These are phyloP conservation scores for Rubia occidens DNA, from an alignment of 305 asterid species.

Conservation along the genomic window DNA sequence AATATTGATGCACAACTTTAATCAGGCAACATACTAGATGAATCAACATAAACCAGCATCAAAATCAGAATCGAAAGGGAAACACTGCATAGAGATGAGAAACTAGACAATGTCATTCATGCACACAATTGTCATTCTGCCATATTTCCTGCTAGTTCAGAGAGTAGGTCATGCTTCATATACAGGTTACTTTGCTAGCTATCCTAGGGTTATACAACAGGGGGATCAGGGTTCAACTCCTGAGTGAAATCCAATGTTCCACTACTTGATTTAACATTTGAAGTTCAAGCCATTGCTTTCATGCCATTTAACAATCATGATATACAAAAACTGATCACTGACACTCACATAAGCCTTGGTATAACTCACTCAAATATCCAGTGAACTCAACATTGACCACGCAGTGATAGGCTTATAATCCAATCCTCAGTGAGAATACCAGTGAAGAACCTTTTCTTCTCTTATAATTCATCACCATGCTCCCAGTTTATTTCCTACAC, in stretches of 20 bases:
- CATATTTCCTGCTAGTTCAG: background rate
- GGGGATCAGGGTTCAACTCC: conserved; percentile 1
- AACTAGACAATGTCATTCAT: background rate
- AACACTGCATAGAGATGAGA: background rate
- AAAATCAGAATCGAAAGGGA: background rate
- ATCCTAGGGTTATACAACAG: background rate
- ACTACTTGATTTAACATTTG: background rate
- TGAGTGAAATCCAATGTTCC: background rate
- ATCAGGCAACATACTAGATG: background rate
- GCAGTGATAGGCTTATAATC: background rate
- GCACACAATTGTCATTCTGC: background rate
- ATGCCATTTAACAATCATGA: background rate
- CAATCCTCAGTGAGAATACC: conserved; percentile 7
- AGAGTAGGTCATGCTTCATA: background rate
- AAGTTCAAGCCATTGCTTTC: background rate
- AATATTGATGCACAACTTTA: background rate
- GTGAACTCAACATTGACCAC: background rate
- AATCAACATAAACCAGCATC: background rate
- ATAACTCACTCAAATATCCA: background rate
- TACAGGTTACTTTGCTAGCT: background rate
- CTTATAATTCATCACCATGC: conserved; percentile 17
- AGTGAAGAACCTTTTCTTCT: conserved; percentile 13
- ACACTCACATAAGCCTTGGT: background rate
- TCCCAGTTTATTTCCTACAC: conserved; percentile 28
- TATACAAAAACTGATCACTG: background rate